These are phyloP conservation scores for Byssoonygena ceratinophila DNA, from an alignment of 2,329 filamentous ascomycete genomes.

Conservation along the genomic window DNA sequence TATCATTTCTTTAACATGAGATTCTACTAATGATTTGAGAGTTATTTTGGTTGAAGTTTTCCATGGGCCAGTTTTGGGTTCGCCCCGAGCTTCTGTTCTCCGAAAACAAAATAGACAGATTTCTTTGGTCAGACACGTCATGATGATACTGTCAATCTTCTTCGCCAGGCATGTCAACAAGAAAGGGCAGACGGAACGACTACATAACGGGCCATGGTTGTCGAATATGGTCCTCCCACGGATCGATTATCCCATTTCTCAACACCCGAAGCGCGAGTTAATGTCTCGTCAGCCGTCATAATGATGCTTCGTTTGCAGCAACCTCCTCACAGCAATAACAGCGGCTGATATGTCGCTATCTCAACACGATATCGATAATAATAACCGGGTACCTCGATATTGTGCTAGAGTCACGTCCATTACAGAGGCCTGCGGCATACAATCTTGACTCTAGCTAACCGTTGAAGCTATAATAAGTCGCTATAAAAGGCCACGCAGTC, in stretches of 20 bases:
- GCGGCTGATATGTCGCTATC: not conserved
- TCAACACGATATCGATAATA: not conserved
- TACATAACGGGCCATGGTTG: not conserved
- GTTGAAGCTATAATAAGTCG: not conserved
- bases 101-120: not conserved
- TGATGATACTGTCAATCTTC: not conserved
- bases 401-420: not conserved
- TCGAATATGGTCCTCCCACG: not conserved
- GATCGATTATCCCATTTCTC: not conserved
- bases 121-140: not conserved
- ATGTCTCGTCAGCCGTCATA: not conserved
- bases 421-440: not conserved
- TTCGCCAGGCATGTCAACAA: not conserved
- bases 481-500: not conserved
- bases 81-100: not conserved
- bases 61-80: not conserved
- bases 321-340: not conserved
- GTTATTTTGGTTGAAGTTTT: not conserved
- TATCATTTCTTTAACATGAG: too few species aligned
- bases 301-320: too few species aligned
- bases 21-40: not conserved
- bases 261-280: not conserved
- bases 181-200: not conserved
- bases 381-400: not conserved
- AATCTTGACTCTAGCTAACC: too few species aligned